These are phyloP conservation scores for Oryza glaberrima DNA, from an alignment of 176 grass and related monocot genomes.

Conservation along the genomic window DNA sequence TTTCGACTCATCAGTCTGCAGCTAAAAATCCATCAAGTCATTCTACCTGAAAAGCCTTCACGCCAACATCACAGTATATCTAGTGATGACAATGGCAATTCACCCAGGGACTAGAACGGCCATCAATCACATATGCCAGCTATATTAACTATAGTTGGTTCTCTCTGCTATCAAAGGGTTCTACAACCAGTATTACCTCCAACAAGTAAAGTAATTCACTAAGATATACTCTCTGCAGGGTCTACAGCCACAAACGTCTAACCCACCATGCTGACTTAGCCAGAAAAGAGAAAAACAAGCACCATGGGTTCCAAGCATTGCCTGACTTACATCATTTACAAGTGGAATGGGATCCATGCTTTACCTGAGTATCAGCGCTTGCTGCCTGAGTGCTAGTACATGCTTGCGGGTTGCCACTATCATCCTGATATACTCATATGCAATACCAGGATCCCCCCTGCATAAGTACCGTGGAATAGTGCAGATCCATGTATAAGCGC, in stretches of 20 bases:
- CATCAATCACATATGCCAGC: constrained; percentile 39
- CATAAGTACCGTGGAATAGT: constrained; percentile 35
- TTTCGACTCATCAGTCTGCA: constrained; percentile 4
- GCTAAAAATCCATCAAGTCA: constrained; percentile 19
- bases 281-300: constrained; percentile 24
- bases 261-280: constrained; percentile 39
- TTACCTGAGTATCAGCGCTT: background rate
- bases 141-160: background rate
- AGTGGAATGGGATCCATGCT: background rate
- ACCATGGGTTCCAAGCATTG: constrained; percentile 34
- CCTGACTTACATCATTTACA: background rate
- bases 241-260: constrained; percentile 22
- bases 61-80: background rate
- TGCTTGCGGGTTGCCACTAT: background rate
- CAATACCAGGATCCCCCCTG: background rate
- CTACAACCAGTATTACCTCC: constrained; percentile 18
- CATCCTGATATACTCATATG: background rate
- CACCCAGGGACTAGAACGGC: background rate
- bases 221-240: constrained; percentile 15
- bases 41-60: background rate
- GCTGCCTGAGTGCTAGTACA: background rate
- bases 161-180: constrained; percentile 11
- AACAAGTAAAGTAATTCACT: constrained; percentile 23
- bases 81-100: constrained; percentile 5
- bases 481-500: background rate